Conservation (phyloP, 78 protist species). For the Bodo saltans region DNA sequence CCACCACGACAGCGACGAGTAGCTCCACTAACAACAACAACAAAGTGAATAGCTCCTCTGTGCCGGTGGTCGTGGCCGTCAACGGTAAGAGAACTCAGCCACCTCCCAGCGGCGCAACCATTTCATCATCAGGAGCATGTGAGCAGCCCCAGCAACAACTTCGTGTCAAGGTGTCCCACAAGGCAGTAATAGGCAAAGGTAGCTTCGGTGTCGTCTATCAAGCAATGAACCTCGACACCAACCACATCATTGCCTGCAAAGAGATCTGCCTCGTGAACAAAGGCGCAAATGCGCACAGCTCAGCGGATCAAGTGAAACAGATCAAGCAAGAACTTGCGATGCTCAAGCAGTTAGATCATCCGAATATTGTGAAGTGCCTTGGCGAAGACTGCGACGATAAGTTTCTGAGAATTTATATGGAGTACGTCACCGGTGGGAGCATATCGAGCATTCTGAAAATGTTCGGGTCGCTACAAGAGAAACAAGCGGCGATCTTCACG, state of each 20-base stretch:
- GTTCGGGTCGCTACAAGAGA: slow-evolving; percentile 67
- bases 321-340: slow-evolving; percentile 1
- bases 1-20: too few relatives aligned
- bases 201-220: slow-evolving; percentile 48
- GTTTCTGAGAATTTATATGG: slow-evolving; percentile 11
- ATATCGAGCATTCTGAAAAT: slow-evolving; percentile 35
- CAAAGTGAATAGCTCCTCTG: too few relatives aligned
- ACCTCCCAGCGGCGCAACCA: too few relatives aligned
- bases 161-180: neutral
- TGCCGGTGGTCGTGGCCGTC: too few relatives aligned
- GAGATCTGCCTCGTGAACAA: slow-evolving; percentile 88
- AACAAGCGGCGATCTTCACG: slow-evolving; percentile 20
- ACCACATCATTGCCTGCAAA: slow-evolving; percentile 79
- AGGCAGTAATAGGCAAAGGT: slow-evolving; percentile 40
- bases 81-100: too few relatives aligned
- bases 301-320: slow-evolving; percentile 85
- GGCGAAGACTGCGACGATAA: neutral
- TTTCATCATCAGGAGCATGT: too few relatives aligned
- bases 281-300: slow-evolving; percentile 91
- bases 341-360: neutral
- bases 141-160: too few relatives aligned
- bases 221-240: slow-evolving; percentile 50
- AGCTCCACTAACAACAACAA: too few relatives aligned
- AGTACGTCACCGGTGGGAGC: slow-evolving; percentile 36
- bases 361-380: neutral